Base-by-base conservation (phyloP, 2,329 filamentous ascomycete species). In the Hypoxylon sp. region DNA sequence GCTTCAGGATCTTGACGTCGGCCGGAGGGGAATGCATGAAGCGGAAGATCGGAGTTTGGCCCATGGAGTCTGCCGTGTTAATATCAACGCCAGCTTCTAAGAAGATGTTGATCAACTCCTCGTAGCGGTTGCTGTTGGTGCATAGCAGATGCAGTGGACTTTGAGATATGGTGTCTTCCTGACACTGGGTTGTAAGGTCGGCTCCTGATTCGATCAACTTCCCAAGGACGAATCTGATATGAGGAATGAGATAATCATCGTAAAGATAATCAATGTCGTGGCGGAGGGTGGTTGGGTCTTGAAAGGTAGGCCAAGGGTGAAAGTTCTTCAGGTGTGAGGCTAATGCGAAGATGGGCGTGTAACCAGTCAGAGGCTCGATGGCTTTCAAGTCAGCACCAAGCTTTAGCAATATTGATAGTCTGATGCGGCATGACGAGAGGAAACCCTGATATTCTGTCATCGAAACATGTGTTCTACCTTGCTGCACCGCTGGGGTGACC, bases 311-410 rank as follows among this genome's bases (percentile, higher is more conserved):
- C 22, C 44, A 26, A 14, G 24, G n/a, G 35, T 57, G 3, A 13
- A 44, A 55, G 2, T 42, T 17, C 10, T 4, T 10, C 17, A 70
- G 11, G 2, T 2, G 5, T 1, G 2, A 6, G 4, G 58, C 57
- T 6, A 61, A 5, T 1, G 50, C 53, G 6, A 59, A 59, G 22
- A 70, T 50, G 10, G 60, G 48, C 1, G 55, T 64, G 13, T 60
- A 13, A 1, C 2, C 5, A 10, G 37, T 61, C 4, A 3, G 17
- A 1, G 64, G 39, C 0, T 61, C 63, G 1, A 14, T 8, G 26
- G 33, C 3, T 3, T 67, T 70, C 1, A 64, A 47, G 19, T 70
- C 48, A 5, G 60, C 63, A 14, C 67, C 67, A 9, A 31, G 17
- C 26, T 47, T 19, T 4, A 70, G 64, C 2, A 70, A 47, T 5